phyloP scores from a whole-genome alignment of 1,284 basidiomycete genomes.

The Chondrostereum purpureum region DNA sequence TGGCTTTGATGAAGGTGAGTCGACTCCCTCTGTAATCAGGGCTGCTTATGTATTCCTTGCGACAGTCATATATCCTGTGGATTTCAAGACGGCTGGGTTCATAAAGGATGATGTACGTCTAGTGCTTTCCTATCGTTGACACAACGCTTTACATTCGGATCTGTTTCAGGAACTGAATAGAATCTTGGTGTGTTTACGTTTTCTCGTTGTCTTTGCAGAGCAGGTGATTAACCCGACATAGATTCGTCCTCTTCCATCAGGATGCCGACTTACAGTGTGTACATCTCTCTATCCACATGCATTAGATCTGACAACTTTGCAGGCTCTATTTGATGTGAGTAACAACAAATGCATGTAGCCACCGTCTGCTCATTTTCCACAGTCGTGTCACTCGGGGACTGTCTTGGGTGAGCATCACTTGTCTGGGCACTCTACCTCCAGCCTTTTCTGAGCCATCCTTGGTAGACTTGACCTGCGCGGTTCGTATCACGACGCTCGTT shows the following conservation, averaged over 20 bases:
- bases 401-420: conserved; percentile 40
- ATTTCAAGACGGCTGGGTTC: conserved; percentile 64
- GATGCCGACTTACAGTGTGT: conserved; percentile 68
- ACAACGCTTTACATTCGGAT: too few species aligned
- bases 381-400: conserved; percentile 69
- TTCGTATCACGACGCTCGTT: too few species aligned
- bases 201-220: conserved; percentile 1
- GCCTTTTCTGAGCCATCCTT: conserved; percentile 1
- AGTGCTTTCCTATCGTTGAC: background rate
- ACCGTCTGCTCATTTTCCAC: conserved; percentile 6
- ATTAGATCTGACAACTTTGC: background rate
- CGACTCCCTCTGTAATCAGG: conserved; percentile 19
- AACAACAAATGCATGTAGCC: background rate
- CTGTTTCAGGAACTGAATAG: background rate
- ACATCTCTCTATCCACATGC: background rate
- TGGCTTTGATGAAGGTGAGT: conserved; percentile 59
- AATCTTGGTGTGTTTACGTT: background rate
- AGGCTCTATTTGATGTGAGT: conserved; percentile 76
- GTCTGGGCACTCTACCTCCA: conserved; percentile 3
- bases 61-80: conserved; percentile 80
- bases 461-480: conserved; percentile 57
- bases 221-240: conserved; percentile 53
- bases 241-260: conserved; percentile 68
- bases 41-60: background rate
- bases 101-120: conserved; percentile 78